Base-by-base conservation (phyloP, 2,329 filamentous ascomycete genomes). In the Thermoascus crustaceus region DNA sequence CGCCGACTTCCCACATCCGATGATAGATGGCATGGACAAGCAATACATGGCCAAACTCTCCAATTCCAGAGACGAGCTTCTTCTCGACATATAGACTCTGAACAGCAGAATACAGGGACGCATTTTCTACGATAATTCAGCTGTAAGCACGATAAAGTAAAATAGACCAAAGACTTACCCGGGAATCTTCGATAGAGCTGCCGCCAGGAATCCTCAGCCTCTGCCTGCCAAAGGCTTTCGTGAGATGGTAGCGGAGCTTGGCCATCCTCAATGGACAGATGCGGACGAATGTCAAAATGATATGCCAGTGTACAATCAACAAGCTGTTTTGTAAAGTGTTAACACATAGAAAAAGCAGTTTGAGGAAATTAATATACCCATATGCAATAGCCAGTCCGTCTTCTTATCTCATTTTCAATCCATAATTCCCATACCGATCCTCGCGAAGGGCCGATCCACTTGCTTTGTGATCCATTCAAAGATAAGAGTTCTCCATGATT, bases 11-110 rank as follows among this genome's bases (percentile, higher is more conserved):
- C 63, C 67, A 70, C 32, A 65, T 66, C 24, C 68, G 58, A 17
- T 63, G 64, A 36, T 69, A 72, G 6, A 74, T 56, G 4, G 67
- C 69, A 45, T 72, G 69, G 16, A 73, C 61, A 11, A 71, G 55
- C 6, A 74, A 50, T 16, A 67, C 58, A 7, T 68, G 62, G 21
- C 66, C 65, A 38, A 73, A 69, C 26, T 73, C 69, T 11, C 68
- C 67, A 21, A 66, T 61, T 10, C 56, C 57, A 1, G 57, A 46
- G 7, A 64, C 54, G 5, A 72, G 47, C 22, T 50, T 55, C 45
- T 73, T 73, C 42, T 71, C 67, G 14, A 70, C 59, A 44, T 72
- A 73, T 2, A 72, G 44, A 3, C 58, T 57, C 32, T 71, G 60
- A 8, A 70, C 52, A 1, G 67, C 64, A 29, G 59, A 51, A 22